phyloP scores from a whole-genome alignment of 2,329 filamentous ascomycete genomes.

The Cordyceps sp. region DNA sequence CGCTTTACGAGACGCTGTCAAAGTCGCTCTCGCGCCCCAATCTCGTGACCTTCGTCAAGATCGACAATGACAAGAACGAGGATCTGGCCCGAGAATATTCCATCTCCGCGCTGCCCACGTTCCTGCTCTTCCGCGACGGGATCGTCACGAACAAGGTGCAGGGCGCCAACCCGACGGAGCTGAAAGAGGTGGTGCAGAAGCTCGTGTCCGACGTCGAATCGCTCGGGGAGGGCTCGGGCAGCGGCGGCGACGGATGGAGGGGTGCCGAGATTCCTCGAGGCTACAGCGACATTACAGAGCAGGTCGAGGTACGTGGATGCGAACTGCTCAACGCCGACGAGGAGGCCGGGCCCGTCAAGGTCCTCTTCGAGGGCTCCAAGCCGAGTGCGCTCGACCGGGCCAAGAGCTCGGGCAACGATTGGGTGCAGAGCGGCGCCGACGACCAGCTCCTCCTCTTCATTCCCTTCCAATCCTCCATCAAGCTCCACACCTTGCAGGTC shows the following conservation, averaged over 20 bases:
- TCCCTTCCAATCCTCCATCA: conserved; percentile 75
- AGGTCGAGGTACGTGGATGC: conserved; percentile 62
- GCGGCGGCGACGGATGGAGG: conserved; percentile 46
- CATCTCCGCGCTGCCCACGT: conserved; percentile 72
- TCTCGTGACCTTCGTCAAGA: conserved; percentile 68
- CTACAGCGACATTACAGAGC: conserved; percentile 68
- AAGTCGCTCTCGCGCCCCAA: conserved; percentile 52
- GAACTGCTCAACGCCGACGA: conserved; percentile 81
- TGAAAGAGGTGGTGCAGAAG: conserved; percentile 56
- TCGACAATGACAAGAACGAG: conserved; percentile 65
- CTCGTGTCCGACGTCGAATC: conserved; percentile 48
- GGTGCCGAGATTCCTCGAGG: conserved; percentile 61
- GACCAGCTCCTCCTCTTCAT: conserved; percentile 90
- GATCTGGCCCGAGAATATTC: conserved; percentile 58
- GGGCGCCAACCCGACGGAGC: conserved; percentile 56
- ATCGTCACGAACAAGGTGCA: conserved; percentile 50
- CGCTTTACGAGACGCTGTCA: conserved; percentile 66
- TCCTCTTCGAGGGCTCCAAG: conserved; percentile 53
- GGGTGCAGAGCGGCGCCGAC: conserved; percentile 92
- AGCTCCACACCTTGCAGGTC: conserved; percentile 69
- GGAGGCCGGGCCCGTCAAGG: conserved; percentile 54
- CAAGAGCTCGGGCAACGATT: conserved; percentile 48
- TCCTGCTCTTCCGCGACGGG: conserved; percentile 69
- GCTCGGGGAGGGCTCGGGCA: conserved; percentile 27
- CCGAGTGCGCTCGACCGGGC: conserved; percentile 47